phyloP scores from a whole-genome alignment of 192 early-diverging fungal genomes.

The Entomortierella parvispora region DNA sequence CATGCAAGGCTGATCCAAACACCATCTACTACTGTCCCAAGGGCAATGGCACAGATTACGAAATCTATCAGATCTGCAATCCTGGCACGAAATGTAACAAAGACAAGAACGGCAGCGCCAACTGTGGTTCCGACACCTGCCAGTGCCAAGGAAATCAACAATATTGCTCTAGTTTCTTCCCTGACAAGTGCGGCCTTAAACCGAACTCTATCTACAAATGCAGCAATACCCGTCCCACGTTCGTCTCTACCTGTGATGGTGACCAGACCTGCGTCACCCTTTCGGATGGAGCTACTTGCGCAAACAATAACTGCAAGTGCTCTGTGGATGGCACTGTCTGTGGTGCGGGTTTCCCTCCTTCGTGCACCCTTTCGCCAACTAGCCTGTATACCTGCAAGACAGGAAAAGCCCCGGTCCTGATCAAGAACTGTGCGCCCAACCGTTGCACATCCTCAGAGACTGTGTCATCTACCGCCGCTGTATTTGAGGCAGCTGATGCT shows the following conservation, averaged over 20 bases:
- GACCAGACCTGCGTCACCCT: neutral
- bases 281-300: neutral
- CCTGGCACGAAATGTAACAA: neutral
- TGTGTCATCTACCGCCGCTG: neutral
- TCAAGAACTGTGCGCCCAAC: neutral
- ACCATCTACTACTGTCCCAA: conserved; percentile 3
- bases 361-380: neutral
- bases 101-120: neutral
- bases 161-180: neutral
- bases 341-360: neutral
- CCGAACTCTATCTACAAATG: neutral
- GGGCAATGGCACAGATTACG: neutral
- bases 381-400: neutral
- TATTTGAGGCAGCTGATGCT: neutral
- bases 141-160: neutral
- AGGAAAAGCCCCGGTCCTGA: neutral
- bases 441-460: no score
- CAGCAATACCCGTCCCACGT: neutral
- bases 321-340: neutral
- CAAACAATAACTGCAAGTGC: conserved; percentile 1
- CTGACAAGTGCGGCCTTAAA: neutral
- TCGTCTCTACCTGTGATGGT: neutral
- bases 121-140: neutral
- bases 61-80: neutral
- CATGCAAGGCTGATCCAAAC: neutral